Evolutionary conservation across 2,329 filamentous ascomycete genomes (phyloP).

Genomic region (Pseudocercospora pini-densiflorae): DNA sequence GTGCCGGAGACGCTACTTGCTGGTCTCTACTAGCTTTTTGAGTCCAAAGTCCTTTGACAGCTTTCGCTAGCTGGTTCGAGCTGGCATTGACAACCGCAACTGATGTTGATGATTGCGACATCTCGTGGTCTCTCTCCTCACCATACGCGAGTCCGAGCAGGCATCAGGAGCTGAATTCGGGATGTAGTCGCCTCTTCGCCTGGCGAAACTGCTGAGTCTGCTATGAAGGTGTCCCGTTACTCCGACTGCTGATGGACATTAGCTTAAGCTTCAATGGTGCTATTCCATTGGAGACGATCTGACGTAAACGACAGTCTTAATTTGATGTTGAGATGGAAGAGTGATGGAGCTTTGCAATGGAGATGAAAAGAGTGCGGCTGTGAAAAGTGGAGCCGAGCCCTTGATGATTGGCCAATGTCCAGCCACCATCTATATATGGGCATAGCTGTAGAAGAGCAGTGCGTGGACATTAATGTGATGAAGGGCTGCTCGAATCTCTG

Average conservation of each 20-base stretch:
- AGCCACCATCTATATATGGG: neutral
- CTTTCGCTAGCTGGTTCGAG: slow-evolving; percentile 10
- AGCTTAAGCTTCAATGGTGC: neutral
- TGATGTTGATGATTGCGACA: neutral
- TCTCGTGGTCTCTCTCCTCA: neutral
- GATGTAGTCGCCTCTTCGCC: neutral
- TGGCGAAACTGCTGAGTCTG: neutral
- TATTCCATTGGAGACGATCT: neutral
- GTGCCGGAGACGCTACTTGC: slow-evolving; percentile 6
- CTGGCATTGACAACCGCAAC: slow-evolving; percentile 5
- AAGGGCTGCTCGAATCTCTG: neutral
- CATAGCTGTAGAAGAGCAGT: neutral
- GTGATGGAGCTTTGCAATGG: neutral
- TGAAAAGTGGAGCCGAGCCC: neutral
- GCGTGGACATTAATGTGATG: neutral
- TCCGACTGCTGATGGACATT: neutral
- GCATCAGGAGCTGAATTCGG: neutral
- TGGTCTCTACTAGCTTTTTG: slow-evolving; percentile 8
- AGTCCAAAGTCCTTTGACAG: slow-evolving; percentile 17
- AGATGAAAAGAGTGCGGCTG: slow-evolving; percentile 4
- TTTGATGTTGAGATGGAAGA: neutral
- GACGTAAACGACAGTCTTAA: neutral
- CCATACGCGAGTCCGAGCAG: neutral
- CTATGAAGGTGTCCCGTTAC: neutral
- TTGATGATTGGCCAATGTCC: neutral